phyloP scores from a whole-genome alignment of 2,329 filamentous ascomycete species.

The Epichloe festucae region DNA sequence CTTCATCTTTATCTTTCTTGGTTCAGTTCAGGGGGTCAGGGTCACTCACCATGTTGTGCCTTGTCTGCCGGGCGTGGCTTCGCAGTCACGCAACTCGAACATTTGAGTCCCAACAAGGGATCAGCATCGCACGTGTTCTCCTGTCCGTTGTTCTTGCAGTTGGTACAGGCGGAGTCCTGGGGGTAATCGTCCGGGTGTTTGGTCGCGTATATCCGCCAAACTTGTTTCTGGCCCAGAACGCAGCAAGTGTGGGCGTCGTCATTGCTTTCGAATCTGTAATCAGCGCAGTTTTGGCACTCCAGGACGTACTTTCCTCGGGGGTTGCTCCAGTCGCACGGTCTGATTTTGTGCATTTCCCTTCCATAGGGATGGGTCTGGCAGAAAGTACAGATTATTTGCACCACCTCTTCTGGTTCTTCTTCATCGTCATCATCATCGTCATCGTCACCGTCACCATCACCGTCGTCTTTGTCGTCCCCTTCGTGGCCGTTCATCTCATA shows the following conservation, averaged over 20 bases:
- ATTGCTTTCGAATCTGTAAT: slow-evolving; percentile 7
- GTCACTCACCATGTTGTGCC: not conserved
- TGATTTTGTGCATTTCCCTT: not conserved
- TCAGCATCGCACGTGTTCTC: slow-evolving; percentile 12
- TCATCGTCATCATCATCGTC: not conserved
- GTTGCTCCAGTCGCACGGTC: slow-evolving; percentile 8
- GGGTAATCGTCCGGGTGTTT: slow-evolving; percentile 7
- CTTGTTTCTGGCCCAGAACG: not conserved
- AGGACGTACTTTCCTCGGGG: slow-evolving; percentile 4
- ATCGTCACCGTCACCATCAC: not conserved
- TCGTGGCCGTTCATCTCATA: not conserved
- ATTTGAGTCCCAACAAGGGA: slow-evolving; percentile 9
- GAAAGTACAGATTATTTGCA: slow-evolving; percentile 7
- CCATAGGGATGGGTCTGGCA: slow-evolving; percentile 6
- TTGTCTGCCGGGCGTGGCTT: slow-evolving; percentile 4
- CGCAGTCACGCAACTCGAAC: slow-evolving; percentile 9
- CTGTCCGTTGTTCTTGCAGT: slow-evolving; percentile 4
- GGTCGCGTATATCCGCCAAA: slow-evolving; percentile 9
- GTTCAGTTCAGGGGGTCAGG: no score
- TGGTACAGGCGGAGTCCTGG: slow-evolving; percentile 5
- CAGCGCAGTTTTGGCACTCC: slow-evolving; percentile 16
- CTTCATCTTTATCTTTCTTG: no score
- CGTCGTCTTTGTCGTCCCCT: not conserved
- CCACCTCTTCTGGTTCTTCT: not conserved
- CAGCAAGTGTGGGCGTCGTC: slow-evolving; percentile 6